These are phyloP conservation scores for Amaranthus tricolor DNA, from an alignment of 179 eudicot species.

Conservation along the genomic window DNA sequence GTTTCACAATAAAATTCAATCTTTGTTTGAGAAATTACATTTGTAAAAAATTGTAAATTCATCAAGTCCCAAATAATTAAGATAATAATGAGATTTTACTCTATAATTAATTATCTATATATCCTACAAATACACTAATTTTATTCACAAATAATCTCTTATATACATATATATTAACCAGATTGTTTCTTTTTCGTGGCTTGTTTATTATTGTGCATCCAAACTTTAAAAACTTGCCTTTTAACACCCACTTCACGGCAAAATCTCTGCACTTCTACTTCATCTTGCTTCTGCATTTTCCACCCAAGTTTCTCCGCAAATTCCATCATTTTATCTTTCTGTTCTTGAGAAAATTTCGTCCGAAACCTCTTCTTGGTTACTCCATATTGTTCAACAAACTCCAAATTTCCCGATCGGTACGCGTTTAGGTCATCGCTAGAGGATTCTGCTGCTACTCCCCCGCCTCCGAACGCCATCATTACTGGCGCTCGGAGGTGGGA, in stretches of 20 bases:
- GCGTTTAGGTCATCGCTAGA: slow-evolving; percentile 65
- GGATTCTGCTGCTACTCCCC: slow-evolving; percentile 49
- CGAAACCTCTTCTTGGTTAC: slow-evolving; percentile 56
- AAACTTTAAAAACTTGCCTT: slow-evolving; percentile 69
- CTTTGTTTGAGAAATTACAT: no score
- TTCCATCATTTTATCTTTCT: slow-evolving; percentile 64
- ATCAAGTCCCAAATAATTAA: neutral
- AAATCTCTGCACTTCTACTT: slow-evolving; percentile 39
- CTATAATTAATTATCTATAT: neutral
- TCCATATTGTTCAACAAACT: slow-evolving; percentile 2
- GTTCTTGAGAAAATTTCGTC: slow-evolving; percentile 65
- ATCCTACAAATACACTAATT: slow-evolving; percentile 3
- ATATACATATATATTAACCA: neutral
- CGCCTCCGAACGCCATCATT: slow-evolving; percentile 65
- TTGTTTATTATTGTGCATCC: slow-evolving; percentile 86
- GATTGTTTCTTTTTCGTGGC: slow-evolving; percentile 45
- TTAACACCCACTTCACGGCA: slow-evolving; percentile 58
- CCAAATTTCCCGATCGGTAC: slow-evolving; percentile 22
- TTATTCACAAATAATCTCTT: neutral
- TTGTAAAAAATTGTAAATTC: neutral
- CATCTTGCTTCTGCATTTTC: slow-evolving; percentile 67
- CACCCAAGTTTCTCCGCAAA: slow-evolving; percentile 64
- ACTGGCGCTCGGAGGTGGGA: slow-evolving; percentile 21
- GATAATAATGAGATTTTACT: neutral
- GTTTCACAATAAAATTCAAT: no score